These are phyloP conservation scores for Yamadazyma scolyti DNA, from an alignment of 805 yeast genomes.

Conservation along the genomic window DNA sequence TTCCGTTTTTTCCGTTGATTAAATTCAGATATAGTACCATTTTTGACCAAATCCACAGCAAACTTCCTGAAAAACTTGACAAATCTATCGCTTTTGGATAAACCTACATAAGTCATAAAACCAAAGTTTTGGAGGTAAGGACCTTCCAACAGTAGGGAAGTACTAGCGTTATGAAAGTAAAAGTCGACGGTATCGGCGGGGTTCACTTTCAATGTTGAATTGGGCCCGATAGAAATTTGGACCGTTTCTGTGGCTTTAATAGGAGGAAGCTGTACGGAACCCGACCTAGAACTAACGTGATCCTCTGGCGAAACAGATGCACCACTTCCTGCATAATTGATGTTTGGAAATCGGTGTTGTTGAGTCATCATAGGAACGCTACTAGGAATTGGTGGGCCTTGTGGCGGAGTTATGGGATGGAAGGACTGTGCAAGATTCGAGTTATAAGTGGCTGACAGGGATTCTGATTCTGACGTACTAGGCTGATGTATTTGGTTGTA, in stretches of 20 bases:
- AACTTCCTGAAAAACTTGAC: conserved; percentile 33
- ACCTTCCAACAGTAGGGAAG: conserved; percentile 34
- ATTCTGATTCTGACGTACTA: too few species aligned
- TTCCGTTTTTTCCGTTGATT: conserved; percentile 12
- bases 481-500: too few species aligned
- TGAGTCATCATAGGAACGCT: too few species aligned
- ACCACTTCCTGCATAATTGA: too few species aligned
- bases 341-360: too few species aligned
- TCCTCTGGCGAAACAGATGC: too few species aligned
- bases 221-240: conserved; percentile 33
- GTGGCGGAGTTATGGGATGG: too few species aligned
- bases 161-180: conserved; percentile 30
- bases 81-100: conserved; percentile 38
- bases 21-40: conserved; percentile 32
- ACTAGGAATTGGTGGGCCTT: too few species aligned
- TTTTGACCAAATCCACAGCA: conserved; percentile 26
- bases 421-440: too few species aligned
- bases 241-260: conserved; percentile 12
- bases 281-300: too few species aligned
- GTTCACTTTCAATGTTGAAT: conserved; percentile 27
- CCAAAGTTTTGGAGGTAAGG: conserved; percentile 39
- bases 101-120: conserved; percentile 33
- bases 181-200: conserved; percentile 29
- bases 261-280: conserved; percentile 12
- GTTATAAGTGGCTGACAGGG: too few species aligned